phyloP scores from a whole-genome alignment of 805 yeast species.

The Torulaspora delbrueckii region DNA sequence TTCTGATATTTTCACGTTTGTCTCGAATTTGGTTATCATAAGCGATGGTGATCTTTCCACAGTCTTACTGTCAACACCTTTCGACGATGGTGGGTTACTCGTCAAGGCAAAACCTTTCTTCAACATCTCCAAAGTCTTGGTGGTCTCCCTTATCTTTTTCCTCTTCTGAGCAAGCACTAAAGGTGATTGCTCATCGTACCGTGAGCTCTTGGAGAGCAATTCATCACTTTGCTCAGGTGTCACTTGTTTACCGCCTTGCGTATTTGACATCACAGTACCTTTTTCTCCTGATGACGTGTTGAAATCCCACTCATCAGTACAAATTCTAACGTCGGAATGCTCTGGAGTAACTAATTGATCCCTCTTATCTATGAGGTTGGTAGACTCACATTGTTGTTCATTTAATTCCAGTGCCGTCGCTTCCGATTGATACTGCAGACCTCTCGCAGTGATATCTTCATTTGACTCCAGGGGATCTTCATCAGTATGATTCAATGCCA shows the following conservation, averaged over 20 bases:
- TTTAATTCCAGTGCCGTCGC: background rate
- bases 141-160: slow-evolving; percentile 20
- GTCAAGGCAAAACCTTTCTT: slow-evolving; percentile 14
- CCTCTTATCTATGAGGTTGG: slow-evolving; percentile 2
- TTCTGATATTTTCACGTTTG: background rate
- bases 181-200: slow-evolving; percentile 23
- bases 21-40: slow-evolving; percentile 15
- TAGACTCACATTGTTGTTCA: background rate
- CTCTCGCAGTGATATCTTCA: slow-evolving; percentile 3
- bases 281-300: slow-evolving; percentile 7
- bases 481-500: slow-evolving; percentile 22
- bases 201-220: background rate
- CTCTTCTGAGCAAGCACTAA: slow-evolving; percentile 23
- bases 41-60: slow-evolving; percentile 16
- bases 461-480: slow-evolving; percentile 6
- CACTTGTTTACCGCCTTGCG: background rate
- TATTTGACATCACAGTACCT: background rate
- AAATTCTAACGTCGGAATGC: slow-evolving; percentile 10
- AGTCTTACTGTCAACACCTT: slow-evolving; percentile 1
- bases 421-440: background rate
- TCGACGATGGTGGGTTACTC: slow-evolving; percentile 3
- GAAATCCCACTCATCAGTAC: slow-evolving; percentile 20
- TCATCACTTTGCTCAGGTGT: slow-evolving; percentile 5
- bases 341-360: slow-evolving; percentile 20
- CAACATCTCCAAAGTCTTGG: slow-evolving; percentile 15